Base-by-base conservation (phyloP, 345 rosid species). In the Lepidium sativum region DNA sequence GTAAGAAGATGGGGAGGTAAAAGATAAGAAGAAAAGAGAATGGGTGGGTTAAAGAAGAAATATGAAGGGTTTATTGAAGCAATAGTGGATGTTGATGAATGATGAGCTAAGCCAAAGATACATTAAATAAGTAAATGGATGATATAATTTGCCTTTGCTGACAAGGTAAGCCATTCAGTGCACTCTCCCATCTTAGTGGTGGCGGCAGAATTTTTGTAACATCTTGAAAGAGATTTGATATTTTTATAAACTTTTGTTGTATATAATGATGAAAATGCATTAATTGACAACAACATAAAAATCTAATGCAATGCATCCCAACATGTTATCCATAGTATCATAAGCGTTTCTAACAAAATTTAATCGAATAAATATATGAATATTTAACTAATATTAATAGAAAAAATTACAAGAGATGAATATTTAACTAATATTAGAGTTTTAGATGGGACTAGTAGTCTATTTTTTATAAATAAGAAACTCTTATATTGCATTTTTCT, bases 191-290 rank as follows among this genome's bases (percentile, higher is more conserved):
- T 27, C 43, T 14, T 32, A 51, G 74, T 69, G 74, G 74, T 52
- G 74, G 67, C 74, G 67, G 74, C 74, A 69, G 67, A 69, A 69
- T 11, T 9, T 15, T 60, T 31, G 20, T 48, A 37, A 9, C 67
- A 47, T 61, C 6, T 27, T 6, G 44, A 61, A 33, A 61, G 5
- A 18, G 43, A 54, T 41, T 41, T 33, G 43, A 49, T 35, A 55
- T 25, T 45, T 25, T 35, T 54, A 14, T 9, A 9, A 14, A n/a
- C 2, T 54, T 41, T 18, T 18, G 31, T 16, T 41, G 41, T 53
- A 43, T 31, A 20, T n/a, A 52, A 52, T 65, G 51, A 40, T 16
- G 20, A 41, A 27, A n/a, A n/a, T n/a, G n/a, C n/a, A n/a, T n/a
- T n/a, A n/a, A n/a, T n/a, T n/a, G n/a, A n/a, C n/a, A n/a, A n/a